Conservation (phyloP, 768 basidiomycete genomes). For the Boletellus emodensis region DNA sequence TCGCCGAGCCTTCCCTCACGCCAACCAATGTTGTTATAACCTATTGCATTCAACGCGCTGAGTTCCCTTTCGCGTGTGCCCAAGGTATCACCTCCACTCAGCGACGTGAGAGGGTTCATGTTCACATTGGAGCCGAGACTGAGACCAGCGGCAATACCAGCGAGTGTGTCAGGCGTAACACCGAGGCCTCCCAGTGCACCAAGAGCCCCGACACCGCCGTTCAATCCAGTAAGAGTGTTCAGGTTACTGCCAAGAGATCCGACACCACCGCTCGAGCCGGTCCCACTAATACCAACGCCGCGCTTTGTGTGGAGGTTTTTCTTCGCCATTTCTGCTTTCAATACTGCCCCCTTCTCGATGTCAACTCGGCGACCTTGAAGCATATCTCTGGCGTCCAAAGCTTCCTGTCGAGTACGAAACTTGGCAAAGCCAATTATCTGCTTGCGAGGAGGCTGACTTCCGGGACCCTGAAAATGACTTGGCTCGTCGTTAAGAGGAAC, state of each 20-base stretch:
- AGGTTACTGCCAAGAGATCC: slow-evolving; percentile 26
- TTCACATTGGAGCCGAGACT: slow-evolving; percentile 27
- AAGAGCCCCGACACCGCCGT: slow-evolving; percentile 27
- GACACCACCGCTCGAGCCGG: slow-evolving; percentile 25
- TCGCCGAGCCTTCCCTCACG: slow-evolving; percentile 35
- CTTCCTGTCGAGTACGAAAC: slow-evolving; percentile 84
- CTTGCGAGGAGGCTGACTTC: slow-evolving; percentile 62
- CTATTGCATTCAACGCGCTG: slow-evolving; percentile 45
- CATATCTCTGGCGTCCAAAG: slow-evolving; percentile 80
- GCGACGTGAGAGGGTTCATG: slow-evolving; percentile 23
- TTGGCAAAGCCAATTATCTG: slow-evolving; percentile 99
- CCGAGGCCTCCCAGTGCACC: slow-evolving; percentile 21
- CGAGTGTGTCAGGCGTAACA: slow-evolving; percentile 27
- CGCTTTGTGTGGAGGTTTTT: slow-evolving; percentile 98
- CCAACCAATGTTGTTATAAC: slow-evolving; percentile 34
- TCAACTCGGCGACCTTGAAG: slow-evolving; percentile 90
- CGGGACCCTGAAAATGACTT: slow-evolving; percentile 30
- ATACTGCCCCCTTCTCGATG: slow-evolving; percentile 83
- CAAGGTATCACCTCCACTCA: slow-evolving; percentile 27
- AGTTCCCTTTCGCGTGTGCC: slow-evolving; percentile 46
- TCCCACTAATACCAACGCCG: slow-evolving; percentile 67
- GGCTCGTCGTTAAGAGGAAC: slow-evolving; percentile 32
- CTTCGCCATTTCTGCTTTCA: slow-evolving; percentile 99
- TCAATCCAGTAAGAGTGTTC: slow-evolving; percentile 21
- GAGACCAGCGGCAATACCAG: slow-evolving; percentile 29